These are phyloP conservation scores for Penicillium bialowiezense DNA, from an alignment of 495 filamentous ascomycete species.

Conservation along the genomic window DNA sequence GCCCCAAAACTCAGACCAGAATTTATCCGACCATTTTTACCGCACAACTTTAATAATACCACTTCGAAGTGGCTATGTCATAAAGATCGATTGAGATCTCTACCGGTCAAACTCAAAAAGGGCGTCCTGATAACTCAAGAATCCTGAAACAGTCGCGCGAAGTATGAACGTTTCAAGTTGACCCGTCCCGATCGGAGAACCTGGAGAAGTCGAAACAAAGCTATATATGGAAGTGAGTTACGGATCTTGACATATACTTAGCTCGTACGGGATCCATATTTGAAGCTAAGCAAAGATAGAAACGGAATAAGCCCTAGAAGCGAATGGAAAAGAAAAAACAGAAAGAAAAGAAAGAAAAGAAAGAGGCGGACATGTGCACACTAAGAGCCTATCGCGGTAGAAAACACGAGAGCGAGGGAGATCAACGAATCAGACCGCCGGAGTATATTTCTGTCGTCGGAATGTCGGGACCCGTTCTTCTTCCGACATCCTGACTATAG, in stretches of 20 bases:
- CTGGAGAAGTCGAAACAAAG: neutral
- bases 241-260: too few species aligned
- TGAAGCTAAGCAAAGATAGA: neutral
- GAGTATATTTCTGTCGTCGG: neutral
- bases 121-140: conserved; percentile 8
- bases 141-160: conserved; percentile 21
- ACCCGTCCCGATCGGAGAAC: neutral
- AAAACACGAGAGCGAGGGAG: too few species aligned
- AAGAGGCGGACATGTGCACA: too few species aligned
- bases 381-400: too few species aligned
- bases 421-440: conserved; percentile 5
- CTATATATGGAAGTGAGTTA: too few species aligned
- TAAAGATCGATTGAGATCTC: neutral
- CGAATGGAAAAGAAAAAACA: neutral
- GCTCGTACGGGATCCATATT: too few species aligned
- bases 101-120: conserved; percentile 1
- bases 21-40: neutral
- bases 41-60: neutral
- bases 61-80: neutral
- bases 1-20: neutral
- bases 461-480: conserved; percentile 10
- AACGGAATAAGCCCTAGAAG: neutral
- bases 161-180: conserved; percentile 21
- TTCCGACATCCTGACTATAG: conserved; percentile 3
- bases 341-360: too few species aligned